Percentiles rank a stretch among this genome's conserved stretches.
These are phyloP conservation scores for Musa itinerans DNA, from an alignment of 176 grass and related monocot species.

Conservation along the genomic window DNA sequence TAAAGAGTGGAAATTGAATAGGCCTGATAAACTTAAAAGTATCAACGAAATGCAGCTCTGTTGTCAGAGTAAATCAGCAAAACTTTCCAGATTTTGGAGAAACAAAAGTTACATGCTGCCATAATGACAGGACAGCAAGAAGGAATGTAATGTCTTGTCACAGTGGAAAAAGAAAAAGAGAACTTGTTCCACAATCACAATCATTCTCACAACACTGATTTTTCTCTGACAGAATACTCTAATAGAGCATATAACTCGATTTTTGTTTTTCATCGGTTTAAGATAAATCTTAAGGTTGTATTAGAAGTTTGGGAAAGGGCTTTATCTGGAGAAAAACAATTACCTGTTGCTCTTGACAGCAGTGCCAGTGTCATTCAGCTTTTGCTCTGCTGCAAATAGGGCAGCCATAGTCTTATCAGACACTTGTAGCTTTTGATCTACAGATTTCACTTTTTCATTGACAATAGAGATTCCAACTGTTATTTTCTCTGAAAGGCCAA, in stretches of 20 bases:
- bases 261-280: neutral
- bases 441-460: conserved; percentile 91
- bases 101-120: neutral
- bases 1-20: neutral
- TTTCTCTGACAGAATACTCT: neutral
- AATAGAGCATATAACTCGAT: neutral
- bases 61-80: neutral
- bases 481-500: conserved; percentile 86
- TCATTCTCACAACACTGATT: neutral
- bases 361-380: conserved; percentile 86
- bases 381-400: conserved; percentile 70
- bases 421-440: conserved; percentile 81
- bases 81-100: neutral
- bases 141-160: neutral
- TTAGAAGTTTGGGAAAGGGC: neutral
- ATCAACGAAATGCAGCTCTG: neutral
- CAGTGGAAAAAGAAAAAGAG: neutral
- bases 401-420: conserved; percentile 93
- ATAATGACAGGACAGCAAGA: neutral
- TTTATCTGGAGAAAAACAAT: neutral
- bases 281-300: neutral
- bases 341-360: conserved; percentile 73
- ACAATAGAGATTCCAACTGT: conserved; percentile 75
- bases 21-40: conserved; percentile 11
- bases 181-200: neutral